Conservation (phyloP, 1,139 yeast genomes). For the Groenewaldozyma auringiensis region DNA sequence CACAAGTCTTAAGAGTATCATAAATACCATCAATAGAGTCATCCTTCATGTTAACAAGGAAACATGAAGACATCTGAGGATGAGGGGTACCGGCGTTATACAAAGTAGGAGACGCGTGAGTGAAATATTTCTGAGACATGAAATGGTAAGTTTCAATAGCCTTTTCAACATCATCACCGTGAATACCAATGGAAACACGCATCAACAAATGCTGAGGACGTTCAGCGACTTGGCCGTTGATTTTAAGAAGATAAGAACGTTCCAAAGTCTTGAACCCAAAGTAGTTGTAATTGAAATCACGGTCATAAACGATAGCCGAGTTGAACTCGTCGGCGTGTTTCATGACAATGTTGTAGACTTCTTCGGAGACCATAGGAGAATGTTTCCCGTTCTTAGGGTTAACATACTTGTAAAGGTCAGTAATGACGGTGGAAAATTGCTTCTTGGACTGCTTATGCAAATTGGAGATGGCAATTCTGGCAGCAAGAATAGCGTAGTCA, state of each 20-base stretch:
- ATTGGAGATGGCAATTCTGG: slow-evolving; percentile 87
- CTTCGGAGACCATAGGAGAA: slow-evolving; percentile 78
- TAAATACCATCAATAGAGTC: slow-evolving; percentile 89
- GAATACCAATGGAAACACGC: slow-evolving; percentile 88
- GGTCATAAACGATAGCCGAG: slow-evolving; percentile 73
- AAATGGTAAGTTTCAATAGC: slow-evolving; percentile 74
- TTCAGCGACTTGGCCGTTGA: slow-evolving; percentile 70
- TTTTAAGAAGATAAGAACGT: slow-evolving; percentile 69
- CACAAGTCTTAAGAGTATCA: slow-evolving; percentile 79
- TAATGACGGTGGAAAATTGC: slow-evolving; percentile 72
- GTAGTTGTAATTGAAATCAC: slow-evolving; percentile 76
- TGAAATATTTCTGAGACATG: slow-evolving; percentile 78
- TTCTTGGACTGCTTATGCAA: slow-evolving; percentile 91
- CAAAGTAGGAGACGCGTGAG: slow-evolving; percentile 85
- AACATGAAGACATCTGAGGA: slow-evolving; percentile 85
- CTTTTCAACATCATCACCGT: slow-evolving; percentile 60
- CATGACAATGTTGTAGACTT: slow-evolving; percentile 55
- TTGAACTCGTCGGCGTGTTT: slow-evolving; percentile 63
- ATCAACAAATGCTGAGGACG: slow-evolving; percentile 85
- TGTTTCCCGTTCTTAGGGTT: slow-evolving; percentile 69
- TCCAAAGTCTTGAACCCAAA: slow-evolving; percentile 85
- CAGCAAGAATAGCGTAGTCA: slow-evolving; percentile 90
- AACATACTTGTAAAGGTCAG: slow-evolving; percentile 62
- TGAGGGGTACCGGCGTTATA: slow-evolving; percentile 86
- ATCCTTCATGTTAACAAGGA: slow-evolving; percentile 80